These are phyloP conservation scores for Ramalina intermedia DNA, from an alignment of 495 filamentous ascomycete species.

Conservation along the genomic window DNA sequence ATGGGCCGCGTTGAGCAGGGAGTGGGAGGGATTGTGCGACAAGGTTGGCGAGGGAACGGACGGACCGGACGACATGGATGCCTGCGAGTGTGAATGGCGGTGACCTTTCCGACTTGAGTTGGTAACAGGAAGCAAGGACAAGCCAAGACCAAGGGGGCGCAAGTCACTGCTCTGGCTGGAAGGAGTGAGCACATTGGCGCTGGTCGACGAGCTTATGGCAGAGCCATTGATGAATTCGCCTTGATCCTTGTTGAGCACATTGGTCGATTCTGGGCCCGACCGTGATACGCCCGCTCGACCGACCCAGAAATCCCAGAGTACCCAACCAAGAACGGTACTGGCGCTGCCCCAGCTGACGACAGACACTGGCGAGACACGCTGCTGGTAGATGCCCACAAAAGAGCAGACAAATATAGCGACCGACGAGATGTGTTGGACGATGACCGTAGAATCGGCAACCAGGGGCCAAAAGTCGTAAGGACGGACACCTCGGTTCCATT, in stretches of 20 bases:
- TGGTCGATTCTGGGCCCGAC: conserved; percentile 12
- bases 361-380: conserved; percentile 69
- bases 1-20: conserved; percentile 7
- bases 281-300: conserved; percentile 37
- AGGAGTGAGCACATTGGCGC: conserved; percentile 21
- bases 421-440: conserved; percentile 89
- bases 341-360: conserved; percentile 74
- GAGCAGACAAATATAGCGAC: conserved; percentile 89
- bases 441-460: conserved; percentile 87
- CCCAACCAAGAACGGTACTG: conserved; percentile 77
- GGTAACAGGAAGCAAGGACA: conserved; percentile 22
- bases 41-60: conserved; percentile 4
- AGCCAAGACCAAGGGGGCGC: conserved; percentile 31
- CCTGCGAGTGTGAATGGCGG: conserved; percentile 11
- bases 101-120: conserved; percentile 7
- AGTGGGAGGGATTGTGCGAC: conserved; percentile 8
- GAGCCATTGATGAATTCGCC: conserved; percentile 31
- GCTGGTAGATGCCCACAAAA: conserved; percentile 79
- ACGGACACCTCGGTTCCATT: conserved; percentile 84
- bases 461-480: conserved; percentile 98
- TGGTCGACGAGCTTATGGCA: conserved; percentile 25
- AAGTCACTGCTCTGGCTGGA: conserved; percentile 14
- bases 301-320: conserved; percentile 82
- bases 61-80: conserved; percentile 6
- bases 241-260: conserved; percentile 16